Base-by-base conservation (phyloP, 805 yeast species). In the Kazachstania bromeliacearum region DNA sequence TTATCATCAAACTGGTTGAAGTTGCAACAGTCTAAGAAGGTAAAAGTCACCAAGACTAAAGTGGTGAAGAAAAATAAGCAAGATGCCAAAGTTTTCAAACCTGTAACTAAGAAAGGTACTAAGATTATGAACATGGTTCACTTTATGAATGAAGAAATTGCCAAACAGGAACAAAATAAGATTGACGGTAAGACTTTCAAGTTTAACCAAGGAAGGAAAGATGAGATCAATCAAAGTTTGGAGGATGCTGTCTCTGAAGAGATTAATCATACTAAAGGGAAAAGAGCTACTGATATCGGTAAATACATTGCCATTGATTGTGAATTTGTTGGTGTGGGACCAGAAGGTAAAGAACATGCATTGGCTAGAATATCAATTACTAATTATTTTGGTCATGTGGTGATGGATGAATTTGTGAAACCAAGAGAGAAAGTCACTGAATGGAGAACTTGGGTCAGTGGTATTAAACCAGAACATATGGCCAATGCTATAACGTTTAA, bases 361-460 rank as follows among this genome's bases (percentile, higher is more conserved):
- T 63, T 88, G 12, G 96, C 95, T 0, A 68, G 96, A 46, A 92
- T 87, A 0, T 85, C 96, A 0, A 63, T 88, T 9, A 96, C 88
- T 3, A 85, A 88, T 53, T 85, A 68, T 54, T 79, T 73, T 50
- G 96, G 96, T 0, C 72, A 73, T 44, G 67, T 74, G 0, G 52
- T 88, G 0, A 65, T 79, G 42, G 96, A 88, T 57, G 63, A 69
- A 26, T 88, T 68, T 61, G 96, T 88, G 4, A 67, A 66, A 44
- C 96, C 96, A 2, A 60, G 65, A 22, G 87, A 79, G 48, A 64
- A 62, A 37, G 94, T 88, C 2, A 78, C 88, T 0, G 94, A 88
- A 50, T 88, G 92, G 88, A 69, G 96, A 57, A 88, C 96, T 0
- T 77, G 87, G 81, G 94, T 85, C 15, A 78, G 89, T 57, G 97